These are phyloP conservation scores for Aspergillus cejpii DNA, from an alignment of 2,329 filamentous ascomycete species.

Conservation along the genomic window DNA sequence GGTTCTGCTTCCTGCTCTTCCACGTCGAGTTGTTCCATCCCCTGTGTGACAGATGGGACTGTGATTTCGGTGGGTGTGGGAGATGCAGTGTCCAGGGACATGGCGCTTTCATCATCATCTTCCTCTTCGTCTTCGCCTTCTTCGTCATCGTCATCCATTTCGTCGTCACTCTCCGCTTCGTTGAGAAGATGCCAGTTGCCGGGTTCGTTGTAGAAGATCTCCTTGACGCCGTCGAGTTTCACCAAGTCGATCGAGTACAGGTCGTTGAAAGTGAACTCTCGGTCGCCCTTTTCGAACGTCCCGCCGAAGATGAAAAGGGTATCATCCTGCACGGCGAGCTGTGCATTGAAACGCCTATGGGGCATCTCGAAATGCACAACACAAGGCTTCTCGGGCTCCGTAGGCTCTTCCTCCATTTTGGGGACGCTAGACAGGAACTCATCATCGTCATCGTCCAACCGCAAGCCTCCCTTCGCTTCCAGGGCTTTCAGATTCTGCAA, in stretches of 20 bases:
- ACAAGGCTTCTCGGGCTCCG: conserved; percentile 51
- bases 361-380: conserved; percentile 74
- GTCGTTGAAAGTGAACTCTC: conserved; percentile 93
- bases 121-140: conserved; percentile 41
- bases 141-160: conserved; percentile 40
- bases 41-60: conserved; percentile 32
- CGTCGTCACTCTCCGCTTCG: conserved; percentile 55
- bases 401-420: conserved; percentile 50
- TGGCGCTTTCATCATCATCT: conserved; percentile 44
- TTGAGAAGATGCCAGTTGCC: conserved; percentile 72
- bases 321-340: conserved; percentile 85
- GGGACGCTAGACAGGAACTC: conserved; percentile 38
- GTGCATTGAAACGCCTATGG: conserved; percentile 83
- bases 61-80: conserved; percentile 34
- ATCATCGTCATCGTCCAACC: conserved; percentile 44
- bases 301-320: conserved; percentile 90
- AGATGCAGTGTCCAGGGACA: conserved; percentile 35
- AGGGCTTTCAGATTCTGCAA: conserved; percentile 79
- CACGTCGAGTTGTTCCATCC: conserved; percentile 35
- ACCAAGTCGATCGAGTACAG: conserved; percentile 89
- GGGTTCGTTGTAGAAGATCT: conserved; percentile 78
- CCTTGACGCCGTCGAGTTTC: conserved; percentile 87
- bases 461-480: conserved; percentile 63
- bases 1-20: conserved; percentile 35
- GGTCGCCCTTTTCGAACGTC: conserved; percentile 89